These are phyloP conservation scores for Candida incommunis DNA, from an alignment of 805 yeast genomes.

Conservation along the genomic window DNA sequence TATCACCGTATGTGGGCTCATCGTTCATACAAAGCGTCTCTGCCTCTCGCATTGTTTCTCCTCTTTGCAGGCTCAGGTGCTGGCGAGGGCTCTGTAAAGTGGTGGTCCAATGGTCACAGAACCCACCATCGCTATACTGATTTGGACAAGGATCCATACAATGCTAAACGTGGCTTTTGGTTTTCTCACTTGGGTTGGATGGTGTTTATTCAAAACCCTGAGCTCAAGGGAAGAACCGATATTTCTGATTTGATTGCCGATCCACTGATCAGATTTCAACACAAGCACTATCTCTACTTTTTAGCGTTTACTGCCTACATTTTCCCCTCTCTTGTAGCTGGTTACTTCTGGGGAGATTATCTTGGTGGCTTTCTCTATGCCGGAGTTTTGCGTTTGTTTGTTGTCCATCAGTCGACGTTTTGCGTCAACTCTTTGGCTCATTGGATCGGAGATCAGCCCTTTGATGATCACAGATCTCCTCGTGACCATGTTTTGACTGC, in stretches of 20 bases:
- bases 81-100: conserved; percentile 60
- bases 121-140: conserved; percentile 87
- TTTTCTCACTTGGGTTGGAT: conserved; percentile 89
- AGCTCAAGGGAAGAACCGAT: conserved; percentile 50
- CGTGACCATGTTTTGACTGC: conserved; percentile 51
- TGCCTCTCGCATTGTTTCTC: conserved; percentile 32
- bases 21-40: conserved; percentile 35
- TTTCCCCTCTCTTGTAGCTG: conserved; percentile 53
- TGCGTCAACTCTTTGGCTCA: conserved; percentile 78
- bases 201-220: conserved; percentile 50
- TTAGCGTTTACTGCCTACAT: conserved; percentile 38
- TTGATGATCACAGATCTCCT: conserved; percentile 61
- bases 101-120: conserved; percentile 76
- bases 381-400: conserved; percentile 56
- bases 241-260: conserved; percentile 50
- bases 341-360: conserved; percentile 58
- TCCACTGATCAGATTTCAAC: conserved; percentile 50
- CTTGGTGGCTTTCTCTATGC: conserved; percentile 67
- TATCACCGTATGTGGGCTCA: conserved; percentile 72
- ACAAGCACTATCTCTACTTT: conserved; percentile 48
- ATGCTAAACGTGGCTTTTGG: conserved; percentile 62
- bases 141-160: conserved; percentile 80
- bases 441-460: conserved; percentile 57
- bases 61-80: conserved; percentile 56
- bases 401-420: conserved; percentile 70